These are phyloP conservation scores for Mrakia blollopis DNA, from an alignment of 768 basidiomycete genomes.

Conservation along the genomic window DNA sequence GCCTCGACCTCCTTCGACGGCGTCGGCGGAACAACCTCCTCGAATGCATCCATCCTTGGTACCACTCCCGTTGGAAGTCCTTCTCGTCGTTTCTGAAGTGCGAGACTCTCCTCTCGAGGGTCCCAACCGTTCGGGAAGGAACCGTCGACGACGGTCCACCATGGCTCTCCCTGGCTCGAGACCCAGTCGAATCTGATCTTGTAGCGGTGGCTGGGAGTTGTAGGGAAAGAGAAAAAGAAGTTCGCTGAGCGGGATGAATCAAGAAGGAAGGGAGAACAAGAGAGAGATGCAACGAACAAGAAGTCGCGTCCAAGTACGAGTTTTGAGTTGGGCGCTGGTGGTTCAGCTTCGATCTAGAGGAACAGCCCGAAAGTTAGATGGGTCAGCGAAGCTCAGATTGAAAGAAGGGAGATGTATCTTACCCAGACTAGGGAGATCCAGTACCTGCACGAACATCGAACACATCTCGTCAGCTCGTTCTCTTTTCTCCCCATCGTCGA, in stretches of 20 bases:
- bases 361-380: not conserved
- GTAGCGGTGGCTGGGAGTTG: not conserved
- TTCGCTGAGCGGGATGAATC: not conserved
- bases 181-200: conserved; percentile 4
- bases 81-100: not conserved
- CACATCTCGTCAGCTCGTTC: no score
- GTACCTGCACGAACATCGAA: not conserved
- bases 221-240: not conserved
- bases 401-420: not conserved
- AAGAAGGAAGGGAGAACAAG: no score
- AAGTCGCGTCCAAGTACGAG: not conserved
- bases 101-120: not conserved
- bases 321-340: not conserved
- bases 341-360: not conserved
- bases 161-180: not conserved
- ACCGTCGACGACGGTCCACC: not conserved
- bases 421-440: not conserved
- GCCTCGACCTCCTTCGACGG: no score
- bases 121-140: not conserved
- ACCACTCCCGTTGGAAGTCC: not conserved
- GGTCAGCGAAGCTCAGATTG: not conserved
- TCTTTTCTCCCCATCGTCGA: no score
- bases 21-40: not conserved
- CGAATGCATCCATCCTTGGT: not conserved
- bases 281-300: not conserved